Conservation (phyloP, 164 flowering plant genomes). For the Chloranthus sessilifolius region DNA sequence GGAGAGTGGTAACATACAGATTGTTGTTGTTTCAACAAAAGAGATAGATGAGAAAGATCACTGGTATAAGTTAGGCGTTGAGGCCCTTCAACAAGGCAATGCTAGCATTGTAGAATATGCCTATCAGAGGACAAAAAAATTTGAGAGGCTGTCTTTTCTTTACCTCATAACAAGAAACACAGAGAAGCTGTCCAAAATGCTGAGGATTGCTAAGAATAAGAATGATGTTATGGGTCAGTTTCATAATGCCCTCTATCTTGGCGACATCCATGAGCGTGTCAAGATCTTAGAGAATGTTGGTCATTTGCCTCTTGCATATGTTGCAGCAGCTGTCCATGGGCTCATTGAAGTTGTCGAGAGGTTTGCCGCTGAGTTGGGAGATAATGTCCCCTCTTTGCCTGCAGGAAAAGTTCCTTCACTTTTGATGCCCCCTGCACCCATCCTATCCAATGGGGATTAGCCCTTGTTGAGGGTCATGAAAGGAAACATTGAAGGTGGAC, state of each 20-base stretch:
- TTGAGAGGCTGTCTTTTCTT: constrained; percentile 80
- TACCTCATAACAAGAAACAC: constrained; percentile 82
- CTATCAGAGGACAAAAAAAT: constrained; percentile 91
- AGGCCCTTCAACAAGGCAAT: constrained; percentile 94
- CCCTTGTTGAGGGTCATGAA: constrained; percentile 65
- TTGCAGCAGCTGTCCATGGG: constrained; percentile 76
- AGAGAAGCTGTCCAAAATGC: constrained; percentile 83
- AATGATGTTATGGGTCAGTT: constrained; percentile 95
- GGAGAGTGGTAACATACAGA: constrained; percentile 86
- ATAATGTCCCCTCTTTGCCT: constrained; percentile 58
- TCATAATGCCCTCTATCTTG: constrained; percentile 85
- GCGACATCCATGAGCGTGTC: constrained; percentile 77
- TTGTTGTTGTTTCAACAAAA: constrained; percentile 79
- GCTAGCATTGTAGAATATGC: constrained; percentile 88
- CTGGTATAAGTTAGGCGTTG: constrained; percentile 87
- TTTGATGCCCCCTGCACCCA: constrained; percentile 70
- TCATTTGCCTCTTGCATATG: constrained; percentile 85
- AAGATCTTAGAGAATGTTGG: constrained; percentile 76
- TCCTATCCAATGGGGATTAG: constrained; percentile 71
- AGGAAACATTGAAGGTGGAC: constrained; percentile 82
- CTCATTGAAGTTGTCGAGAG: constrained; percentile 61
- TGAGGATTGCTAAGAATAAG: constrained; percentile 81
- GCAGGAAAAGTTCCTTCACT: constrained; percentile 49
- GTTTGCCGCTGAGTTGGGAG: constrained; percentile 63
- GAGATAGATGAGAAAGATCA: constrained; percentile 84